These are phyloP conservation scores for Sarocladium kiliense DNA, from an alignment of 2,329 filamentous ascomycete genomes.

Conservation along the genomic window DNA sequence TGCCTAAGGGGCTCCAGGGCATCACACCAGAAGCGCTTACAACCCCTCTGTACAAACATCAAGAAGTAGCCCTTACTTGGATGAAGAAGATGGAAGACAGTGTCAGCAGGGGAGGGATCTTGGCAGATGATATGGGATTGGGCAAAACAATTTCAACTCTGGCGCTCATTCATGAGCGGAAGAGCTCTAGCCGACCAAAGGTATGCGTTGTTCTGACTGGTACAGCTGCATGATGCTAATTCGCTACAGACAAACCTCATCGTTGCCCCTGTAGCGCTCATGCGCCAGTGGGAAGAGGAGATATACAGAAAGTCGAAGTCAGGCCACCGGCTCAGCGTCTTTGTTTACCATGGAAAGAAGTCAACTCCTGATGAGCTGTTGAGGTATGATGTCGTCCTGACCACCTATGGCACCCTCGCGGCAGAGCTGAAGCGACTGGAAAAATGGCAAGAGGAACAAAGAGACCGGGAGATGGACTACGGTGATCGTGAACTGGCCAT, in stretches of 20 bases:
- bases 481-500: constrained; percentile 29
- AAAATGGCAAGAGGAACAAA: constrained; percentile 44
- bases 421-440: constrained; percentile 58
- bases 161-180: constrained; percentile 66
- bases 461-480: constrained; percentile 31
- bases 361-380: constrained; percentile 50
- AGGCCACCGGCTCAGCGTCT: constrained; percentile 55
- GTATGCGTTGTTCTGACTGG: constrained; percentile 12
- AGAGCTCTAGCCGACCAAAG: constrained; percentile 41
- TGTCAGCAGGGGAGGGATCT: constrained; percentile 77
- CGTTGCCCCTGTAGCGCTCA: constrained; percentile 71
- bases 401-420: constrained; percentile 75
- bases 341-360: constrained; percentile 67
- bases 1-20: constrained; percentile 56
- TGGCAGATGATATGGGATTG: constrained; percentile 90
- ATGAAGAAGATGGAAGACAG: constrained; percentile 75
- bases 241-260: constrained; percentile 69
- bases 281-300: constrained; percentile 82
- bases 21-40: constrained; percentile 65
- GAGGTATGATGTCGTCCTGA: constrained; percentile 73
- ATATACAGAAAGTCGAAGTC: constrained; percentile 64
- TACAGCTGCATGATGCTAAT: not conserved
- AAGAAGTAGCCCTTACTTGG: constrained; percentile 79
- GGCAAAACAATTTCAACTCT: constrained; percentile 86
- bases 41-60: constrained; percentile 71